These are phyloP conservation scores for Saturnispora zaruensis DNA, from an alignment of 805 yeast genomes.

Conservation along the genomic window DNA sequence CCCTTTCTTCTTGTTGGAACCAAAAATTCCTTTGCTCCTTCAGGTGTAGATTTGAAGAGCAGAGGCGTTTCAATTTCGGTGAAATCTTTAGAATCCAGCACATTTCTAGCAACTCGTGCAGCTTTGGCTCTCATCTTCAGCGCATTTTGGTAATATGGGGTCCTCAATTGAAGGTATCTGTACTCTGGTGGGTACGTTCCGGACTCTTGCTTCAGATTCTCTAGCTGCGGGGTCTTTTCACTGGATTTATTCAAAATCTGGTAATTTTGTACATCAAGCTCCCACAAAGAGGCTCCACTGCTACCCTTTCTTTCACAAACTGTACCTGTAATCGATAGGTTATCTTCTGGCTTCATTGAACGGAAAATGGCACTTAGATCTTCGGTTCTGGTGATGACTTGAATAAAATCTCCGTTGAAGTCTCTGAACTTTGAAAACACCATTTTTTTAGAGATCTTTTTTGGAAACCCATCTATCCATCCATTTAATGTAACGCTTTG, in stretches of 20 bases:
- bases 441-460: conserved; percentile 53
- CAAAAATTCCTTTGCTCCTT: conserved; percentile 92
- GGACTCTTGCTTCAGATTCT: conserved; percentile 44
- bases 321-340: conserved; percentile 56
- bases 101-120: conserved; percentile 34
- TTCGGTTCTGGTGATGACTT: conserved; percentile 40
- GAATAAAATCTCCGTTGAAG: conserved; percentile 55
- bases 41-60: conserved; percentile 92
- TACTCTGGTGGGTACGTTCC: conserved; percentile 68
- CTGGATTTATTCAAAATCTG: conserved; percentile 56
- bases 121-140: conserved; percentile 49
- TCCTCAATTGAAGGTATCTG: conserved; percentile 73
- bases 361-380: conserved; percentile 33
- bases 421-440: conserved; percentile 75
- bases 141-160: conserved; percentile 45
- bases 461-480: conserved; percentile 74
- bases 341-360: conserved; percentile 60
- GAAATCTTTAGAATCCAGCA: conserved; percentile 39
- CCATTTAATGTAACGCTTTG: conserved; percentile 55
- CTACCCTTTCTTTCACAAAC: conserved; percentile 26
- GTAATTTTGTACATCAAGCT: conserved; percentile 43
- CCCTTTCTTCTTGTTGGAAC: conserved; percentile 73
- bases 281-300: conserved; percentile 34
- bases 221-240: conserved; percentile 56
- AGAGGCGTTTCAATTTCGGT: conserved; percentile 89